Conservation (phyloP, 768 basidiomycete species). For the Tulasnella sp. region DNA sequence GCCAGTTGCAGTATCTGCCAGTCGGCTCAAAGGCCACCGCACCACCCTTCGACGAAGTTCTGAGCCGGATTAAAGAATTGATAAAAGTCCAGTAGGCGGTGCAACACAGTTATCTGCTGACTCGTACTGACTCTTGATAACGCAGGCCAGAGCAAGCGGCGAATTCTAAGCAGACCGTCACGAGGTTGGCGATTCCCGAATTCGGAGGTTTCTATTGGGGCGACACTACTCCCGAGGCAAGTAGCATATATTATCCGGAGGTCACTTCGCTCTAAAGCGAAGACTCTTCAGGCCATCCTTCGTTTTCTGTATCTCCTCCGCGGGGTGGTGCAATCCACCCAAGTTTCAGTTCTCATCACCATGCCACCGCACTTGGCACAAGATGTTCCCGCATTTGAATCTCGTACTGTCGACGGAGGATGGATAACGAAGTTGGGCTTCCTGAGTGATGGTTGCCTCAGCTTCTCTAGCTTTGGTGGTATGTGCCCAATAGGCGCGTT, state of each 20-base stretch:
- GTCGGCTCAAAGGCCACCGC: not conserved
- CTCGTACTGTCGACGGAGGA: slow-evolving; percentile 42
- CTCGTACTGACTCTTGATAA: not conserved
- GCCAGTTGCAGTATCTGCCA: slow-evolving; percentile 41
- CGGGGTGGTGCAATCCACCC: slow-evolving; percentile 52
- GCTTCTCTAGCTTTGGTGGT: slow-evolving; percentile 77
- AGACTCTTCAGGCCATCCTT: slow-evolving; percentile 55
- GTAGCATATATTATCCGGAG: slow-evolving; percentile 28
- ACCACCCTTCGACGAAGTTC: not conserved
- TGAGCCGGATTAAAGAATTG: not conserved
- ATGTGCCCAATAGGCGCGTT: slow-evolving; percentile 36
- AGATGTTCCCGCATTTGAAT: slow-evolving; percentile 26
- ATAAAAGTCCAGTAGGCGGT: not conserved
- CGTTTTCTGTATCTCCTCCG: slow-evolving; percentile 70
- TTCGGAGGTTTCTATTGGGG: slow-evolving; percentile 58
- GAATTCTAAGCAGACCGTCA: not conserved
- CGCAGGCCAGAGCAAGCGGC: not conserved
- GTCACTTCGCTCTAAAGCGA: not conserved
- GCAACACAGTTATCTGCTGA: not conserved
- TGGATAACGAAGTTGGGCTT: slow-evolving; percentile 79
- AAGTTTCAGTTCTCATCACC: slow-evolving; percentile 60
- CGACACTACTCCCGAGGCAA: slow-evolving; percentile 55
- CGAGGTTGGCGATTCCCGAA: slow-evolving; percentile 26
- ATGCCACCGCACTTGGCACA: slow-evolving; percentile 60
- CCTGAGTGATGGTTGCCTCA: slow-evolving; percentile 71